Percentiles rank a stretch among this genome's conserved stretches.
phyloP scores from a whole-genome alignment of 176 grass and related monocot genomes.

The Ampelocalamus luodianensis region DNA sequence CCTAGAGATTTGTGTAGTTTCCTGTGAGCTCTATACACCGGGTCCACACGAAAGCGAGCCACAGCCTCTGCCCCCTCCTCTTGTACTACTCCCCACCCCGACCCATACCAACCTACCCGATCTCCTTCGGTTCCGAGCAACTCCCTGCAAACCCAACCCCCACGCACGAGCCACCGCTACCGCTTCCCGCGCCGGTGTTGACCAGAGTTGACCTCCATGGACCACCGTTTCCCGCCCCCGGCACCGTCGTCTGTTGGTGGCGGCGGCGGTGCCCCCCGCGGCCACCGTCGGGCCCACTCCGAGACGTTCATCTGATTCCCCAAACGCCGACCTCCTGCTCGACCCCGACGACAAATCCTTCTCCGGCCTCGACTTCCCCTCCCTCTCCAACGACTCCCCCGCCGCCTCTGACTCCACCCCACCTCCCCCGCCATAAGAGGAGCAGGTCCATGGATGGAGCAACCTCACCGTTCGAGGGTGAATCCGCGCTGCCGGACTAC shows the following conservation, averaged over 20 bases:
- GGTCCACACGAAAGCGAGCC: background rate
- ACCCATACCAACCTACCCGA: background rate
- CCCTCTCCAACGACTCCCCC: slow-evolving; percentile 82
- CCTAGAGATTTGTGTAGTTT: background rate
- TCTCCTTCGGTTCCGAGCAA: slow-evolving; percentile 19
- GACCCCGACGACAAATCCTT: slow-evolving; percentile 77
- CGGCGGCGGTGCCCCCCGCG: slow-evolving; percentile 7
- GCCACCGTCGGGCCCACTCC: slow-evolving; percentile 83
- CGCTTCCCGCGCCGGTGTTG: background rate
- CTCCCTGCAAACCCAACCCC: background rate
- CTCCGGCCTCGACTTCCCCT: slow-evolving; percentile 94
- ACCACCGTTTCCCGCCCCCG: slow-evolving; percentile 48
- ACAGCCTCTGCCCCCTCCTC: background rate
- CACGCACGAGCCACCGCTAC: slow-evolving; percentile 4
- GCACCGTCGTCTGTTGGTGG: slow-evolving; percentile 52
- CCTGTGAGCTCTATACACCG: background rate
- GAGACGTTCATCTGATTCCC: slow-evolving; percentile 92
- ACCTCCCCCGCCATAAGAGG: slow-evolving; percentile 50
- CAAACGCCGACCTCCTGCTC: slow-evolving; percentile 74
- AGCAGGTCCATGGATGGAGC: slow-evolving; percentile 86
- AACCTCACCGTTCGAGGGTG: slow-evolving; percentile 71
- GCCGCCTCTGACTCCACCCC: slow-evolving; percentile 52
- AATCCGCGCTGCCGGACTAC: slow-evolving; percentile 76
- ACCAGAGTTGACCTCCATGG: slow-evolving; percentile 45
- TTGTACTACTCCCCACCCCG: background rate